Evolutionary conservation across 345 rosid genomes (phyloP).

Genomic region (Carallia pectinifolia): DNA sequence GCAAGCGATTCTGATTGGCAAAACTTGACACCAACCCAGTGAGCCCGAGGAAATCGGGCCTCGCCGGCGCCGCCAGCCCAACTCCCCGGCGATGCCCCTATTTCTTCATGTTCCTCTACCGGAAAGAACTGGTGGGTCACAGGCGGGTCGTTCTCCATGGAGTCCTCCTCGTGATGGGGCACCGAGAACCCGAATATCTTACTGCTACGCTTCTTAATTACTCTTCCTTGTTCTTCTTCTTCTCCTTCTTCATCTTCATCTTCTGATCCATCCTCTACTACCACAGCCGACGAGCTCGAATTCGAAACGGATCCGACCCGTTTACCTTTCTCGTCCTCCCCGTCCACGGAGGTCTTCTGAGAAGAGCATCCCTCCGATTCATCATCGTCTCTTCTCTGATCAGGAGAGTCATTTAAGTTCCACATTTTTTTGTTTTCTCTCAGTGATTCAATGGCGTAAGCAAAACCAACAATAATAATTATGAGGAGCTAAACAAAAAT

Average conservation of each 20-base stretch:
- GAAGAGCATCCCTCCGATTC: conserved; percentile 55
- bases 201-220: background rate
- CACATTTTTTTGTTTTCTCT: conserved; percentile 46
- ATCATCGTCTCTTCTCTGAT: conserved; percentile 35
- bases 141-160: conserved; percentile 41
- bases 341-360: conserved; percentile 34
- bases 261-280: conserved; percentile 75
- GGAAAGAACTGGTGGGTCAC: conserved; percentile 92
- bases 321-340: conserved; percentile 62
- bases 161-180: conserved; percentile 14
- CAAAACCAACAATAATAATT: background rate
- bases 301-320: conserved; percentile 68
- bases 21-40: conserved; percentile 67
- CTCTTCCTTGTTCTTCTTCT: conserved; percentile 33
- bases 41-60: conserved; percentile 56
- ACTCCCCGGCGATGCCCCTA: conserved; percentile 30
- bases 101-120: conserved; percentile 41
- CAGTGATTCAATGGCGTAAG: background rate
- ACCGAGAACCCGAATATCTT: conserved; percentile 57
- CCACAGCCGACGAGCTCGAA: conserved; percentile 79
- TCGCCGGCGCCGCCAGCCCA: conserved; percentile 14
- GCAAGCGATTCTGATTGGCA: conserved; percentile 48
- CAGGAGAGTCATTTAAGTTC: conserved; percentile 77
- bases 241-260: conserved; percentile 71
- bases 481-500: background rate